phyloP scores from a whole-genome alignment of 2,329 filamentous ascomycete genomes.

The Colletotrichum plurivorum region DNA sequence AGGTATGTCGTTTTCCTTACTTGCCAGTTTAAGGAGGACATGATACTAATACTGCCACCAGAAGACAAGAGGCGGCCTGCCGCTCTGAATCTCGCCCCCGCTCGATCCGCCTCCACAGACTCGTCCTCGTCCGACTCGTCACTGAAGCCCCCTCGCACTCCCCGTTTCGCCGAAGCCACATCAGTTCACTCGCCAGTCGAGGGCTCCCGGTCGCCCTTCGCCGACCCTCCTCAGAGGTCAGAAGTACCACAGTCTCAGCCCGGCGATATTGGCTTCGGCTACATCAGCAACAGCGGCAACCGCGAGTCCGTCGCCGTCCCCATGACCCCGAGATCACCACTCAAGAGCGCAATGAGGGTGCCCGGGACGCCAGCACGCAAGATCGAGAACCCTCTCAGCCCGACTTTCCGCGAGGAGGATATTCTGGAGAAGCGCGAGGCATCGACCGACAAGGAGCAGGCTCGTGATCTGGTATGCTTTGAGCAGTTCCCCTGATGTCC shows the following conservation, averaged over 20 bases:
- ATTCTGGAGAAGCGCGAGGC: conserved; percentile 87
- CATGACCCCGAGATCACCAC: conserved; percentile 80
- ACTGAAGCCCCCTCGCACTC: conserved; percentile 78
- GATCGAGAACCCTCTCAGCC: conserved; percentile 85
- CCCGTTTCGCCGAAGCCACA: conserved; percentile 86
- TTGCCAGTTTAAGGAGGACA: conserved; percentile 2
- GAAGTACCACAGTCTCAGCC: conserved; percentile 77
- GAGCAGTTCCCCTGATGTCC: too few relatives aligned
- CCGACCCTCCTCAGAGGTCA: conserved; percentile 69
- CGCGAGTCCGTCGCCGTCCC: conserved; percentile 72
- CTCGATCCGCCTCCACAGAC: conserved; percentile 63
- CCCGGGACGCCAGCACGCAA: conserved; percentile 84
- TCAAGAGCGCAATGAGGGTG: conserved; percentile 92
- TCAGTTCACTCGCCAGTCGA: conserved; percentile 84
- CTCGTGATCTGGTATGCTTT: conserved; percentile 83
- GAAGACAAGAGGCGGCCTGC: conserved; percentile 71
- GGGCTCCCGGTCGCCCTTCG: conserved; percentile 68
- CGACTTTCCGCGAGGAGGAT: conserved; percentile 92
- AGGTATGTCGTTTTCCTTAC: conserved; percentile 54
- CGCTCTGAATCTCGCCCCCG: conserved; percentile 67
- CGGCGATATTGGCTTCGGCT: conserved; percentile 92
- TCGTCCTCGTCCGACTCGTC: conserved; percentile 69
- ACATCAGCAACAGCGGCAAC: conserved; percentile 71
- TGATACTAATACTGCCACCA: conserved; percentile 49
- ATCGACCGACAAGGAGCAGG: conserved; percentile 87